These are phyloP conservation scores for Xylaria sp. DNA, from an alignment of 2,329 filamentous ascomycete species.

Conservation along the genomic window DNA sequence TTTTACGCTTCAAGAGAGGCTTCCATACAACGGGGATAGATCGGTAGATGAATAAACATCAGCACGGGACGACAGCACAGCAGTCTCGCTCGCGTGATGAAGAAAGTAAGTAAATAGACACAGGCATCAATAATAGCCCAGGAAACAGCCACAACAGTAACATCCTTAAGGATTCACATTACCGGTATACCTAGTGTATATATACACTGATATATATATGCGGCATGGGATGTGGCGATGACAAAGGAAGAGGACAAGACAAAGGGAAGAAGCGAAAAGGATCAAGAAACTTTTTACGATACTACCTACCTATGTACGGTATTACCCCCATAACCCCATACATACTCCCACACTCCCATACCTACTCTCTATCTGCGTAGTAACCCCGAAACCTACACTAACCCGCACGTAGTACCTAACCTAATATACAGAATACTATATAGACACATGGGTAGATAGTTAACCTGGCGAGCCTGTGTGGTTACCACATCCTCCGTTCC, in stretches of 20 bases:
- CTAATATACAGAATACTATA: no score
- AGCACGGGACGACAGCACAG: background rate
- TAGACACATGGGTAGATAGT: no score
- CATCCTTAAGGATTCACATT: slow-evolving; percentile 24
- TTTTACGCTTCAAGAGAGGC: background rate
- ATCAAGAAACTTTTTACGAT: background rate
- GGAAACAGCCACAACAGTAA: background rate
- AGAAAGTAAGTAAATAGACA: background rate
- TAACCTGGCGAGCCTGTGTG: no score
- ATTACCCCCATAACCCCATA: no score
- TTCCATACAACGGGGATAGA: background rate
- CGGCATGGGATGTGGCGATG: background rate
- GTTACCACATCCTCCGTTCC: background rate
- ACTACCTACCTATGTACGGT: background rate
- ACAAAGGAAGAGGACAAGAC: background rate
- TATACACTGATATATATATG: background rate
- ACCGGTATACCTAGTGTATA: background rate
- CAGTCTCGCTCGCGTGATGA: background rate
- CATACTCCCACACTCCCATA: no score
- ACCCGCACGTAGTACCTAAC: no score
- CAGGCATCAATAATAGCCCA: background rate
- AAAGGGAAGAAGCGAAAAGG: background rate
- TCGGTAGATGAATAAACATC: background rate
- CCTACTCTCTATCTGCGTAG: no score
- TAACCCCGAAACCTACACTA: no score